phyloP scores from a whole-genome alignment of 805 yeast genomes.

The Candida alai region DNA sequence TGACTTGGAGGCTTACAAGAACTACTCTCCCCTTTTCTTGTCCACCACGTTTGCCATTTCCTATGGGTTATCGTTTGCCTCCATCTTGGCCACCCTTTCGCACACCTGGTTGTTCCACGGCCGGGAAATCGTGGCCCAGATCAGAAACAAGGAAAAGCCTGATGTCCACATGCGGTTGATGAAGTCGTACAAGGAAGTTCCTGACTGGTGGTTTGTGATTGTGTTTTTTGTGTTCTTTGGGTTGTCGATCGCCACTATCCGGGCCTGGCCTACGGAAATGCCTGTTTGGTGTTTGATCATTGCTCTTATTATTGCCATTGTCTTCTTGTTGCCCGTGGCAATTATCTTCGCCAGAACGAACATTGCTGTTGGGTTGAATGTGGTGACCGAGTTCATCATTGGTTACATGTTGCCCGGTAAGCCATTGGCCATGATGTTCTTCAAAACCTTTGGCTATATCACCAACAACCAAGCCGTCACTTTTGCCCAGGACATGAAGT shows the following conservation, averaged over 20 bases:
- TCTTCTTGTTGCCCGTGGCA: conserved; percentile 40
- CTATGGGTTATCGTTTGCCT: conserved; percentile 56
- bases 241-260: conserved; percentile 33
- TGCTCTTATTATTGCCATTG: conserved; percentile 35
- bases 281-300: conserved; percentile 40
- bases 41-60: conserved; percentile 57
- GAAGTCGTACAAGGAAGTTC: conserved; percentile 38
- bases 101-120: conserved; percentile 60
- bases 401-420: conserved; percentile 47
- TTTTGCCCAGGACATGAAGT: conserved; percentile 45
- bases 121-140: conserved; percentile 39
- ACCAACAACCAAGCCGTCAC: conserved; percentile 47
- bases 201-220: conserved; percentile 42
- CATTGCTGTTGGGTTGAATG: conserved; percentile 39
- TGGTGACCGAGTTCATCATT: conserved; percentile 39
- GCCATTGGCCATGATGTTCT: conserved; percentile 46
- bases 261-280: conserved; percentile 40
- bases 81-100: conserved; percentile 56
- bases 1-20: conserved; percentile 44
- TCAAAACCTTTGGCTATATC: conserved; percentile 46
- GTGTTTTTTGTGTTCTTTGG: conserved; percentile 29
- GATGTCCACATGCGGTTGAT: conserved; percentile 52
- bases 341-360: conserved; percentile 20
- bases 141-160: conserved; percentile 15
- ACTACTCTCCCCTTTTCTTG: conserved; percentile 62